These are phyloP conservation scores for Cladosporium colombiae DNA, from an alignment of 2,329 filamentous ascomycete genomes.

Conservation along the genomic window DNA sequence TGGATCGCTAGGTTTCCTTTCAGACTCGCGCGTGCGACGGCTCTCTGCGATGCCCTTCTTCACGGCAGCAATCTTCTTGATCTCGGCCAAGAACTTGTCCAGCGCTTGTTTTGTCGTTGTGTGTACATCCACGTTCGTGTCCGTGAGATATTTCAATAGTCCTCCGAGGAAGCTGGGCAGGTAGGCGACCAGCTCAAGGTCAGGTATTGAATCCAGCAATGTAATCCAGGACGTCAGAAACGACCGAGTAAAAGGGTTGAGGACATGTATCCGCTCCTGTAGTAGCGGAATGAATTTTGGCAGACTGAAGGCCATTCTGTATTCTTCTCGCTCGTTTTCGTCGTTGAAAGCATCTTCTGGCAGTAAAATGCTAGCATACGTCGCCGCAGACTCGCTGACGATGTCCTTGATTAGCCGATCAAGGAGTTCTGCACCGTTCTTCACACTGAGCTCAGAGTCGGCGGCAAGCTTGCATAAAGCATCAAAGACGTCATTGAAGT, in stretches of 20 bases:
- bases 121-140: constrained; percentile 90
- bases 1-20: constrained; percentile 30
- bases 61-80: constrained; percentile 88
- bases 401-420: constrained; percentile 96
- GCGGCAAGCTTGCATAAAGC: constrained; percentile 94
- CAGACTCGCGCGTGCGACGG: constrained; percentile 21
- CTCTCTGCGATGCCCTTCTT: constrained; percentile 92
- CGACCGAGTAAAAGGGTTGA: constrained; percentile 91
- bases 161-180: constrained; percentile 89
- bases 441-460: constrained; percentile 94
- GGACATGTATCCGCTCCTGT: constrained; percentile 89
- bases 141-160: constrained; percentile 86
- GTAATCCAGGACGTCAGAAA: constrained; percentile 97
- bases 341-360: constrained; percentile 44
- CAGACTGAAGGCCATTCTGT: constrained; percentile 88
- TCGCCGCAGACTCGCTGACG: constrained; percentile 89
- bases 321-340: constrained; percentile 42
- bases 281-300: constrained; percentile 88
- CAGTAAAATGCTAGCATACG: constrained; percentile 84
- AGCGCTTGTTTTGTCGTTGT: constrained; percentile 85
- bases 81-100: constrained; percentile 88
- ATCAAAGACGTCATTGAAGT: constrained; percentile 99
- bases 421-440: constrained; percentile 93
- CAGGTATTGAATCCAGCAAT: constrained; percentile 91
- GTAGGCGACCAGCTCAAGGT: constrained; percentile 90